These are phyloP conservation scores for Linderniella brevidens DNA, from an alignment of 257 asterid species.

Conservation along the genomic window DNA sequence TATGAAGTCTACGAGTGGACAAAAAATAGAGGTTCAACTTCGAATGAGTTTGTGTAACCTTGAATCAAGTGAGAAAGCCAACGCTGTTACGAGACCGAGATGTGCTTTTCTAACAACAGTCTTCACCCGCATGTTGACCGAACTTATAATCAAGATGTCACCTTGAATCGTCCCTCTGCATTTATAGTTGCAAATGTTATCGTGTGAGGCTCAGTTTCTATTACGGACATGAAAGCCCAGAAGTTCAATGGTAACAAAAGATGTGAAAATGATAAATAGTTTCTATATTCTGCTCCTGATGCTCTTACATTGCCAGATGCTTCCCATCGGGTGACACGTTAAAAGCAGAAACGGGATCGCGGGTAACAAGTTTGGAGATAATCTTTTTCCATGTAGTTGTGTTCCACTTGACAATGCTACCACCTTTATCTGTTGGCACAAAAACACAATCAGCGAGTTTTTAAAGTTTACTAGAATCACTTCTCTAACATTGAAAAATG, in stretches of 20 bases:
- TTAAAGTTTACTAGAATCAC: no score
- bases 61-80: slow-evolving; percentile 70
- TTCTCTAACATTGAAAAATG: no score
- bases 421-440: slow-evolving; percentile 31
- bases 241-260: not conserved
- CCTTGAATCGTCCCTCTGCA: slow-evolving; percentile 91
- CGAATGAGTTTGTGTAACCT: slow-evolving; percentile 57
- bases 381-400: slow-evolving; percentile 57
- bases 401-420: slow-evolving; percentile 52
- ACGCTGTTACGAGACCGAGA: slow-evolving; percentile 70
- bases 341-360: slow-evolving; percentile 68
- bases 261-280: slow-evolving; percentile 1
- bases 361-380: slow-evolving; percentile 35
- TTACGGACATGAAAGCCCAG: slow-evolving; percentile 6
- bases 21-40: no score
- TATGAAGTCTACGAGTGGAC: slow-evolving; percentile 3
- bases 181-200: no score
- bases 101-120: slow-evolving; percentile 63
- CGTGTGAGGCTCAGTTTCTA: slow-evolving; percentile 4
- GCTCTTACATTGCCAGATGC: slow-evolving; percentile 64
- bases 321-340: slow-evolving; percentile 78
- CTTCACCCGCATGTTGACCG: slow-evolving; percentile 37
- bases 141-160: slow-evolving; percentile 35
- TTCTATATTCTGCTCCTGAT: not conserved
- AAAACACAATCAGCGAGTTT: no score